Evolutionary conservation across 176 grass and related monocot genomes (phyloP), one percentile per base, ranked within the genome.

Genomic region (Thinopyrum elongatum): DNA sequence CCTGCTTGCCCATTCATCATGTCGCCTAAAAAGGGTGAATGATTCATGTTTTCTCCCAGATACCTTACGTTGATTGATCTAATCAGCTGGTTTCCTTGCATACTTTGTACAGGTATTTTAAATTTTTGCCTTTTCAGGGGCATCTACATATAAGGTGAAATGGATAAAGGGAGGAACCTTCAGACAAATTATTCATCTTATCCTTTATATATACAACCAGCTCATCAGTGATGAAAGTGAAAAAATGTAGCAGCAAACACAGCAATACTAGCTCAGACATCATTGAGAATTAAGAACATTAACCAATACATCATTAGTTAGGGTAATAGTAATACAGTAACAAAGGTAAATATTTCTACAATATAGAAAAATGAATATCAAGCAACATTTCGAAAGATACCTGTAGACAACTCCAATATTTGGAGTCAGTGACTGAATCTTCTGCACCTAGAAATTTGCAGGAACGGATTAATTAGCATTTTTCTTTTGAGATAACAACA

Each of bases 381-480:
- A 60, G 22, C 17, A 85, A n/a, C 16, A 36, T 9, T 9, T 36
- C 58, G 68, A 73, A 42, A 42, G 77, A 8, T 76, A 94, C 96
- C 96, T 98, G 74, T 98, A 98, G 63, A 98, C 94, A 82, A 96
- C 97, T 74, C 92, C 94, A 80, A 98, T 98, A 44, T 98, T 96
- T 44, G 94, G 86, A 81, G 97, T 96, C 87, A 98, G 76, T 65
- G 91, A 63, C 72, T 98, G 97, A 80, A 94, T 98, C 84, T 98
- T 98, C 91, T 98, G 97, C 16, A 98, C 94, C 94, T 96, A 25
- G 17, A 90, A 74, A 89, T 77, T 70, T 84, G 21, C 62, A 85
- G 2, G 35, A 26, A 76, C 4, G 26, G 25, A 77, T 35, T 62
- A 77, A 31, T 81, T 85, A 78, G 14, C 2, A 25, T 23, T 59